Percentiles rank a stretch among this genome's conserved stretches.
Evolutionary conservation across 805 yeast genomes (phyloP).

Genomic region (Saturnispora halmiae): DNA sequence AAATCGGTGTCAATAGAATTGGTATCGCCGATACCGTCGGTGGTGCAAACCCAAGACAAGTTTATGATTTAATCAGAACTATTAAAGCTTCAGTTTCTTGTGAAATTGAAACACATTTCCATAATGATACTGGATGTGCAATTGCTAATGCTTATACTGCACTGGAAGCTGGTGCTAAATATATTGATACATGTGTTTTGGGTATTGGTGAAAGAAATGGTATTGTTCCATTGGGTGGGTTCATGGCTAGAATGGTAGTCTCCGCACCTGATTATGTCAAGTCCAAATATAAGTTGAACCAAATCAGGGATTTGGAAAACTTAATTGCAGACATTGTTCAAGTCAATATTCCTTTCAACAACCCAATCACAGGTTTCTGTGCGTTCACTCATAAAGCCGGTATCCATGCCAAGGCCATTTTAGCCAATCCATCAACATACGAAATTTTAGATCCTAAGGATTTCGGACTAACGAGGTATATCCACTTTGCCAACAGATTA

Average conservation of each 20-base stretch:
- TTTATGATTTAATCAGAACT: slow-evolving; percentile 49
- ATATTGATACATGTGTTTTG: slow-evolving; percentile 48
- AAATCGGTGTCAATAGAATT: slow-evolving; percentile 52
- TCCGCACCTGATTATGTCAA: slow-evolving; percentile 51
- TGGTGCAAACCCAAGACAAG: slow-evolving; percentile 57
- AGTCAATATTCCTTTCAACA: slow-evolving; percentile 52
- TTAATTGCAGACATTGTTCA: slow-evolving; percentile 51
- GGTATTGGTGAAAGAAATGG: slow-evolving; percentile 61
- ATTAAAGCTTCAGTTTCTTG: slow-evolving; percentile 48
- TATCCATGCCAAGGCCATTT: slow-evolving; percentile 53
- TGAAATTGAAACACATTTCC: slow-evolving; percentile 56
- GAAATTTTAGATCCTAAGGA: slow-evolving; percentile 51
- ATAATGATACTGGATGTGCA: slow-evolving; percentile 57
- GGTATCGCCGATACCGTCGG: slow-evolving; percentile 61
- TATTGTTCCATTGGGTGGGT: slow-evolving; percentile 52
- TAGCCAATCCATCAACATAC: slow-evolving; percentile 56
- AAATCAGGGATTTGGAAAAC: slow-evolving; percentile 49
- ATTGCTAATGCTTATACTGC: slow-evolving; percentile 57
- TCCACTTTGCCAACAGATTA: slow-evolving; percentile 51
- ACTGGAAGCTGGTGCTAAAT: slow-evolving; percentile 53
- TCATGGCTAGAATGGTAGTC: slow-evolving; percentile 56
- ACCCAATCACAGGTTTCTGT: slow-evolving; percentile 57
- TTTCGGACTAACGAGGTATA: slow-evolving; percentile 53
- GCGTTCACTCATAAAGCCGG: slow-evolving; percentile 60
- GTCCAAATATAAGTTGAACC: slow-evolving; percentile 47